These are phyloP conservation scores for Melampsora larici-populina DNA, from an alignment of 1,284 basidiomycete species.

Conservation along the genomic window DNA sequence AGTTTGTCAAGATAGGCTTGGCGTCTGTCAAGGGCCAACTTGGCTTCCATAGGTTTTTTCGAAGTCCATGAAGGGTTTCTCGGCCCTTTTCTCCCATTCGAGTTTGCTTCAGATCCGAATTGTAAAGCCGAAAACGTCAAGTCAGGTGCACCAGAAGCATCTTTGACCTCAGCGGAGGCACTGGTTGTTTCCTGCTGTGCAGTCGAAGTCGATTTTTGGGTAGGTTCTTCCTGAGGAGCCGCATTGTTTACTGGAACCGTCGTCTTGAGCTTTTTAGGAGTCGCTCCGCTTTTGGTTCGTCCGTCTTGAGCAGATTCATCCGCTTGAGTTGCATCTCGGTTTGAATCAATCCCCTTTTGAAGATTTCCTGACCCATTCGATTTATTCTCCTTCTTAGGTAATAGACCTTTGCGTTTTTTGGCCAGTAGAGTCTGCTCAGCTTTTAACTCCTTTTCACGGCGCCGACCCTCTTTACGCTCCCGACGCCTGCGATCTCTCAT, in stretches of 20 bases:
- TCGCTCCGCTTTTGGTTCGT: neutral
- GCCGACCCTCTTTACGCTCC: constrained; percentile 31
- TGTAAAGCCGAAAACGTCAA: constrained; percentile 26
- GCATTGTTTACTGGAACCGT: neutral
- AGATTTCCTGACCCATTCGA: constrained; percentile 28
- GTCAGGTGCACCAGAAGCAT: constrained; percentile 4
- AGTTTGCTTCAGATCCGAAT: constrained; percentile 1
- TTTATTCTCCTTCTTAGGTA: neutral
- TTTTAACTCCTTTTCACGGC: constrained; percentile 28
- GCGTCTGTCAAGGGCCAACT: constrained; percentile 22
- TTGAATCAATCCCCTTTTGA: constrained; percentile 7
- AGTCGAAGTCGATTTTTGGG: neutral
- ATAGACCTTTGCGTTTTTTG: constrained; percentile 8
- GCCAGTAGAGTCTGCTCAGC: constrained; percentile 7
- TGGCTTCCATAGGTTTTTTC: constrained; percentile 35
- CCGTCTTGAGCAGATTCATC: neutral
- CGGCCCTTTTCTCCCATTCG: neutral
- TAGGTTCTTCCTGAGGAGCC: neutral
- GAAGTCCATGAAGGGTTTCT: constrained; percentile 41
- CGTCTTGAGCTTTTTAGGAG: neutral
- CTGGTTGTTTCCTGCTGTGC: neutral
- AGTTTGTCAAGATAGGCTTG: constrained; percentile 33
- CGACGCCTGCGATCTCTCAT: constrained; percentile 29
- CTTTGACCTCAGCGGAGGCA: neutral
- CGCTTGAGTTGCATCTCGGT: neutral